Base-by-base conservation (phyloP, 1,284 basidiomycete species). In the Tetrapyrgos nigripes region DNA sequence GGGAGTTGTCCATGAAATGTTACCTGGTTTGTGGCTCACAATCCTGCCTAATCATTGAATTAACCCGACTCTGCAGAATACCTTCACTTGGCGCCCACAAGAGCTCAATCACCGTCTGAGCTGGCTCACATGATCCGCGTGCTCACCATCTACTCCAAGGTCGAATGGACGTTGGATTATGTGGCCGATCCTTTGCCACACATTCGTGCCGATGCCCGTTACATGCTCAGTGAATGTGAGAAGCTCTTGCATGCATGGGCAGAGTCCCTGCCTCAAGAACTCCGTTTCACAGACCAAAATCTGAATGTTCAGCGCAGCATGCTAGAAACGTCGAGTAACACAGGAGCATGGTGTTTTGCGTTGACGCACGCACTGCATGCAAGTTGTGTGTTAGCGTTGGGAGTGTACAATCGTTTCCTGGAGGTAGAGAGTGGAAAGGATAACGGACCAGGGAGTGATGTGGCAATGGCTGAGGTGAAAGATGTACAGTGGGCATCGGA, bases 261-360 rank as follows among this genome's bases (percentile, higher is more conserved):
- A 26, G 73, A 76, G 28, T 83, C 82, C 29, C 79, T 93, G 19
- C 84, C 91, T 9, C 83, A 86, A 40, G 82, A 87, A 64, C 80
- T 93, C 37, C 83, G 80, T 13, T 92, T 89, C 67, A 31, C 83
- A 87, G 53, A 83, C 87, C 43, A 53, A 35, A 90, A 80, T 67
- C 69, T 91, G 19, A 77, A 81, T 64, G 82, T 85, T n/a, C 89
- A 93, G 64, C 75, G 85, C 62, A 82, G 83, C 9, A 89, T 91
- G 82, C 88, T 91, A 66, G 89, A 91, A 67, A 91, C 89, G 10
- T 83, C 83, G 63, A 88, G 88, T 3, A 92, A 89, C 64, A 83
- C 80, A 19, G 87, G 89, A 50, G 88, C 89, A 10, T 93, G 91
- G 91, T 88, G 85, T 64, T 93, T 83, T 72, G 88, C 83, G 63